These are phyloP conservation scores for Hypoxylon perforatum DNA, from an alignment of 495 filamentous ascomycete genomes.

Conservation along the genomic window DNA sequence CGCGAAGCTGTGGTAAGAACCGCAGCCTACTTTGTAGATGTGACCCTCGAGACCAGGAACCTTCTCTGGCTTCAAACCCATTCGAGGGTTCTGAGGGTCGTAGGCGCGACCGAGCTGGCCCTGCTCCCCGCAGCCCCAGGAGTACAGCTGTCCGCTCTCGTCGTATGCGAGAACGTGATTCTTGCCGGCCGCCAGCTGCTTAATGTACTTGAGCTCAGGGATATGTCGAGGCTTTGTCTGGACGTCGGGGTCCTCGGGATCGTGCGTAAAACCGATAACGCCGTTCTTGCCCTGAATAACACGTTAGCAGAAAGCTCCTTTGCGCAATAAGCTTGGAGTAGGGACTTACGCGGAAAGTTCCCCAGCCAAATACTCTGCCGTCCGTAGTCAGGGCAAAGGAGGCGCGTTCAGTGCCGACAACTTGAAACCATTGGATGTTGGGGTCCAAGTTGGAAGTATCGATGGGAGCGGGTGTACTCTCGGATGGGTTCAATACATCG, in stretches of 20 bases:
- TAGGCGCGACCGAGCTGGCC: slow-evolving; percentile 78
- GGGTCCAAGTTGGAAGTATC: slow-evolving; percentile 58
- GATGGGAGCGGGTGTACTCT: slow-evolving; percentile 68
- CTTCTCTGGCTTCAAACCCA: slow-evolving; percentile 73
- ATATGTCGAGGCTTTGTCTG: slow-evolving; percentile 47
- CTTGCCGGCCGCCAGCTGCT: slow-evolving; percentile 67
- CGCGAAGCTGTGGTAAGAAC: slow-evolving; percentile 81
- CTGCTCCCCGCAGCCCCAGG: slow-evolving; percentile 80
- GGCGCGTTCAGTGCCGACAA: slow-evolving; percentile 72
- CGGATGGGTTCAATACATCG: slow-evolving; percentile 66
- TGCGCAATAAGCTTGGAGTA: neutral
- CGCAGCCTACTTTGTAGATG: slow-evolving; percentile 67
- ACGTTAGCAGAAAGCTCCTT: slow-evolving; percentile 25
- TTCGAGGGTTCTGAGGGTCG: slow-evolving; percentile 67
- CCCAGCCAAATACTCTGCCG: slow-evolving; percentile 75
- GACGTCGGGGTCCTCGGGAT: slow-evolving; percentile 12
- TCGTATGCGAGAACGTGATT: slow-evolving; percentile 80
- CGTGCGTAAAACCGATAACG: slow-evolving; percentile 66
- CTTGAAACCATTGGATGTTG: slow-evolving; percentile 66
- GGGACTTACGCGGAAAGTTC: slow-evolving; percentile 74
- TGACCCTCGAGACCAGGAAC: slow-evolving; percentile 75
- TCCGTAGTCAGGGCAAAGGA: slow-evolving; percentile 73
- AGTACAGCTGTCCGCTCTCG: slow-evolving; percentile 70
- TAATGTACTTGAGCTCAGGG: slow-evolving; percentile 69
- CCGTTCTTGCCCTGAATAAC: slow-evolving; percentile 62